Base-by-base conservation (phyloP, 1,284 basidiomycete species). In the Ganoderma leucocontextum region DNA sequence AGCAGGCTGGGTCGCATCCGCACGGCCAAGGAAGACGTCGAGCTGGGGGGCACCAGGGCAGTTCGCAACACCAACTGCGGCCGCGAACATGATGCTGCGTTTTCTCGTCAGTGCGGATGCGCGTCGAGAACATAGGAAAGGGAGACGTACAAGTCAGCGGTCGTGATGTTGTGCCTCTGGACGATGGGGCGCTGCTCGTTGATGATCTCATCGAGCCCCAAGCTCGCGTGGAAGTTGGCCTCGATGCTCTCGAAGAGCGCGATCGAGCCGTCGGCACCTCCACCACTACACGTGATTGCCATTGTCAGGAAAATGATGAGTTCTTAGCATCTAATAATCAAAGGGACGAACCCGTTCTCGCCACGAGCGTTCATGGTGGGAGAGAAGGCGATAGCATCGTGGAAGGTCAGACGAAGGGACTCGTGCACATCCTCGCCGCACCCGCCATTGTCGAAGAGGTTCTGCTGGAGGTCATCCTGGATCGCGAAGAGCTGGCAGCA, bases 401-500 rank as follows among this genome's bases (percentile, higher is more conserved):
- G 78, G 77, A 79, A 79, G 41, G 75, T 76, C 60, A 80, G 72
- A 25, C 78, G 77, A 29, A 79, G 73, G 47, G 75, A 70, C 65
- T 79, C 78, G 67, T 76, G 78, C 15, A 74, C 75, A 41, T 79
- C 75, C 55, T 77, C 75, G 35, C 76, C 75, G 62, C 77, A 75
- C 52, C 60, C 63, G 52, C 66, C 69, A 63, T 70, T 70, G 53
- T 81, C 80, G 74, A 82, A 82, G 17, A 83, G 76, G 71, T 81
- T 78, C 41, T 73, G 57, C 72, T 83, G 82, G 49, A 83, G 73
- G 60, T 80, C 79, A 13, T 81, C 78, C 17, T 78, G 74, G 29
- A 82, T 73, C 47, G 80, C 76, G 77, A 82, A 82, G 57, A 77
- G 73, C 64, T 76, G 72, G 70, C 82, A 83, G 74, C 82, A 83